These are phyloP conservation scores for Centaurea solstitialis DNA, from an alignment of 129 eudicot genomes.

Conservation along the genomic window DNA sequence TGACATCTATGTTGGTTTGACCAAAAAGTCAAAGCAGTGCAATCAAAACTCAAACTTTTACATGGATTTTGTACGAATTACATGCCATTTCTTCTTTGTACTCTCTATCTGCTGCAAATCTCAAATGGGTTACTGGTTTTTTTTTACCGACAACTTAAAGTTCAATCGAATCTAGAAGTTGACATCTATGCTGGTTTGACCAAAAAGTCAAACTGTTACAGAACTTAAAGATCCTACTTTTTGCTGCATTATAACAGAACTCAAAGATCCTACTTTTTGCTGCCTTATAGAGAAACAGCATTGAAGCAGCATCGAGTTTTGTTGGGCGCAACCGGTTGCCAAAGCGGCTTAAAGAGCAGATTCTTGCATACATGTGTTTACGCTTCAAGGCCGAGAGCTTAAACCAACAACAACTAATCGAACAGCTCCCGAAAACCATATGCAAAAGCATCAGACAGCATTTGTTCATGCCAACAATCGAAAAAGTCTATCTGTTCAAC, in stretches of 20 bases:
- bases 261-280: not conserved
- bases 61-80: not conserved
- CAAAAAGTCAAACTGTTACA: constrained; percentile 6
- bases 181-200: not conserved
- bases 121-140: not conserved
- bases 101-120: not conserved
- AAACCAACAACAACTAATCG: constrained; percentile 81
- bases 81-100: not conserved
- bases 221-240: not conserved
- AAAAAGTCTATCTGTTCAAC: constrained; percentile 68
- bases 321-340: constrained; percentile 87
- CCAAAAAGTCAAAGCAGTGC: not conserved
- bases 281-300: constrained; percentile 75
- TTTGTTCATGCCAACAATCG: constrained; percentile 72
- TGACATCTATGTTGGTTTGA: not conserved
- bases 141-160: not conserved
- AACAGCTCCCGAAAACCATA: constrained; percentile 83
- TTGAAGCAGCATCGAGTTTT: constrained; percentile 90
- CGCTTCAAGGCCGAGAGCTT: constrained; percentile 92
- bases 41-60: not conserved
- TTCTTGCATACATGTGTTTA: constrained; percentile 88
- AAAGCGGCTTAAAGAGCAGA: constrained; percentile 73
- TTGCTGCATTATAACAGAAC: constrained; percentile 24
- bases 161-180: not conserved
- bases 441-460: constrained; percentile 84